These are phyloP conservation scores for Yamadazyma buinensis DNA, from an alignment of 1,139 yeast species.

Conservation along the genomic window DNA sequence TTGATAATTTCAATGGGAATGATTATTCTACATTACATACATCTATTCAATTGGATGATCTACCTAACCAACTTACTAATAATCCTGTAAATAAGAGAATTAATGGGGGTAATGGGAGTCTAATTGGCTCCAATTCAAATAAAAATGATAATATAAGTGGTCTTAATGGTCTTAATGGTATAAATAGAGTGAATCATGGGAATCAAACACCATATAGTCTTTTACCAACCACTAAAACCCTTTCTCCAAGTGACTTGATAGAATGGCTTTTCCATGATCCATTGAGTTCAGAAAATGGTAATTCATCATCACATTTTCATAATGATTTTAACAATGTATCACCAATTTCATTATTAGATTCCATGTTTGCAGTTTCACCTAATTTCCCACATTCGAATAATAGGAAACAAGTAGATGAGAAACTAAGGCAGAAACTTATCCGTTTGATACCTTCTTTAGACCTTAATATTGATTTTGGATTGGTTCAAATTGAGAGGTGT, in stretches of 20 bases:
- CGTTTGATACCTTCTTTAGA: constrained; percentile 30
- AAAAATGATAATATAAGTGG: no score
- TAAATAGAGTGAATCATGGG: neutral
- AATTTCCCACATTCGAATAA: constrained; percentile 26
- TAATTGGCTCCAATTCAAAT: no score
- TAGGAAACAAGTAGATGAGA: constrained; percentile 22
- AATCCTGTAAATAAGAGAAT: no score
- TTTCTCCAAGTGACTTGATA: constrained; percentile 27
- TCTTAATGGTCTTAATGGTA: neutral
- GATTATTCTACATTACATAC: no score
- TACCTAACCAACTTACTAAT: no score
- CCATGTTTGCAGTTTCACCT: constrained; percentile 29
- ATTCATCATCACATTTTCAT: constrained; percentile 1
- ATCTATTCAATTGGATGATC: no score
- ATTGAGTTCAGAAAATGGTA: constrained; percentile 1
- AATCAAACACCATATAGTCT: constrained; percentile 1
- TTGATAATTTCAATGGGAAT: no score
- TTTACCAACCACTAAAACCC: constrained; percentile 3
- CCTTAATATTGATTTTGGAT: constrained; percentile 24
- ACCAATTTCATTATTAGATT: constrained; percentile 25
- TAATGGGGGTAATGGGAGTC: neutral
- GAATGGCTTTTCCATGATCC: constrained; percentile 28
- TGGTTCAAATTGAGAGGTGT: constrained; percentile 22
- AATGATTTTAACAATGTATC: constrained; percentile 14
- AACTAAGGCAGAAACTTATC: constrained; percentile 25